phyloP scores from a whole-genome alignment of 306 rosid species.

The Quercus ilex region DNA sequence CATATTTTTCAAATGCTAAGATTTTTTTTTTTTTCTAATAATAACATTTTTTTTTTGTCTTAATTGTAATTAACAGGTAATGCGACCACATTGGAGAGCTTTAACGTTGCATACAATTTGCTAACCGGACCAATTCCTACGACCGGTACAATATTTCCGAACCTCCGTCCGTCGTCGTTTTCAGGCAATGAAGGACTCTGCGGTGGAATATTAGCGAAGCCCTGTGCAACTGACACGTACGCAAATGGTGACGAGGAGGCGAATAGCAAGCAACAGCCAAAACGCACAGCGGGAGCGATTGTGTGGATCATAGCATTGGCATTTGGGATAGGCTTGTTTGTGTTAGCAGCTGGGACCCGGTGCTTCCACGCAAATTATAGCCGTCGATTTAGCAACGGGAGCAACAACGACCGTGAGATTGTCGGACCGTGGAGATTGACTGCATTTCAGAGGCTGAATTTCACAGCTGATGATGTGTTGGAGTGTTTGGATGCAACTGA shows the following conservation, averaged over 20 bases:
- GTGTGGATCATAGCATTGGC: slow-evolving; percentile 91
- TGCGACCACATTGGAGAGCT: slow-evolving; percentile 53
- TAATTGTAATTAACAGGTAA: no score
- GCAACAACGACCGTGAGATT: slow-evolving; percentile 27
- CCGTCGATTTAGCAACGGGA: slow-evolving; percentile 23
- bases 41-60: no score
- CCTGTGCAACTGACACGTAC: slow-evolving; percentile 44
- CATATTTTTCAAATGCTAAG: background rate
- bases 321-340: slow-evolving; percentile 80
- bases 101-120: slow-evolving; percentile 70
- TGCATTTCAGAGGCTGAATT: slow-evolving; percentile 83
- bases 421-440: slow-evolving; percentile 88
- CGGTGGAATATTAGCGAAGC: slow-evolving; percentile 57
- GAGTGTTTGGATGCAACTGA: slow-evolving; percentile 74
- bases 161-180: slow-evolving; percentile 72
- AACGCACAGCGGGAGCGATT: slow-evolving; percentile 70
- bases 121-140: slow-evolving; percentile 82
- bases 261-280: slow-evolving; percentile 46
- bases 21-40: no score
- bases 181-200: slow-evolving; percentile 76
- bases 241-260: slow-evolving; percentile 29
- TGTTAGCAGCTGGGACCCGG: slow-evolving; percentile 76
- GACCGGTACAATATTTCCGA: slow-evolving; percentile 51
- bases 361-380: slow-evolving; percentile 74
- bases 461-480: slow-evolving; percentile 84